phyloP scores from a whole-genome alignment of 352 stramenopile species.

The Plasmopara muralis region DNA sequence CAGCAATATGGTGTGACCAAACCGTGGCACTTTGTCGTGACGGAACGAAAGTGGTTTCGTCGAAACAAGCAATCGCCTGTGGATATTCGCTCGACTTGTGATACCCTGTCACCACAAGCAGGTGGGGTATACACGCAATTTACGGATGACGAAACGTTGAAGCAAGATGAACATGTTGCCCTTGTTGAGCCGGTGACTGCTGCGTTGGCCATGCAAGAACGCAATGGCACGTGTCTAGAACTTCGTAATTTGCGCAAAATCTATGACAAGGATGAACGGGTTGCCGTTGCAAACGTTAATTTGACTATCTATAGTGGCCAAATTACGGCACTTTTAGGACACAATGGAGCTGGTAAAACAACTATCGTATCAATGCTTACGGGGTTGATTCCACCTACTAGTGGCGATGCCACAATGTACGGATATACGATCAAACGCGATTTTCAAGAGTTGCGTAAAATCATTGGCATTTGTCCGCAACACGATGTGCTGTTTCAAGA shows the following conservation, averaged over 20 bases:
- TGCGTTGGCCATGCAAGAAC: slow-evolving; percentile 34
- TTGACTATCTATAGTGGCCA: slow-evolving; percentile 89
- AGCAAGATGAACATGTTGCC: background rate
- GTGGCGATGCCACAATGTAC: slow-evolving; percentile 63
- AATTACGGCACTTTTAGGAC: slow-evolving; percentile 89
- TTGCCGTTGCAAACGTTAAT: slow-evolving; percentile 78
- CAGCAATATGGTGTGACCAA: slow-evolving; percentile 84
- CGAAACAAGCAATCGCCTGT: slow-evolving; percentile 2
- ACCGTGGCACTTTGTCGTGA: slow-evolving; percentile 89
- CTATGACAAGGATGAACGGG: slow-evolving; percentile 57
- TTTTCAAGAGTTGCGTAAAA: slow-evolving; percentile 82
- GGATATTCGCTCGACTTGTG: background rate
- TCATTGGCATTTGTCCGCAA: slow-evolving; percentile 95
- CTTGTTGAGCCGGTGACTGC: slow-evolving; percentile 39
- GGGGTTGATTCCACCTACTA: slow-evolving; percentile 59
- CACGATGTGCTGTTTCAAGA: slow-evolving; percentile 94
- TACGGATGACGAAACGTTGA: background rate
- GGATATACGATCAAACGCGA: slow-evolving; percentile 69
- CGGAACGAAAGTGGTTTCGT: slow-evolving; percentile 32
- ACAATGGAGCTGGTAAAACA: slow-evolving; percentile 86
- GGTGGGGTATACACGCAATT: slow-evolving; percentile 19
- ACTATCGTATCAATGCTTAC: slow-evolving; percentile 93
- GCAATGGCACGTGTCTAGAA: slow-evolving; percentile 34
- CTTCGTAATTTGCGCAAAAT: slow-evolving; percentile 45
- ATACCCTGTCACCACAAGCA: slow-evolving; percentile 17